Base-by-base conservation (phyloP, 305 asterid species). In the Nicotiana rustica region DNA sequence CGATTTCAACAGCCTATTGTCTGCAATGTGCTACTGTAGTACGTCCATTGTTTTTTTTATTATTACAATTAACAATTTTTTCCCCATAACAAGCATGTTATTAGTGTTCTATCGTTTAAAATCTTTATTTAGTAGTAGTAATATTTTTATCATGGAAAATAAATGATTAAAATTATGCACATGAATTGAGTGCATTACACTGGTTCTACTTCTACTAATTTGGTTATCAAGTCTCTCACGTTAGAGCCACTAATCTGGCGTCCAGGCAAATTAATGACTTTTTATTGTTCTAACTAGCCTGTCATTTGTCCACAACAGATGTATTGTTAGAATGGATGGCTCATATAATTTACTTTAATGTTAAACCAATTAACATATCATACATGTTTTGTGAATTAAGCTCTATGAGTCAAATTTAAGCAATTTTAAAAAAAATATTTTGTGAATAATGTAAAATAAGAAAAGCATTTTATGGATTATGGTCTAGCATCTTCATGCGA, bases 141-240 rank as follows among this genome's bases (percentile, higher is more conserved):
- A 29, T 6, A 25, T 4, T 64, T 10, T 31, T 65, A 2, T 29
- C 31, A 65, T 13, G 70, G 36, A 25, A 64, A 64, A 10, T 10
- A 64, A 21, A 64, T 38, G 14, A 13, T 12, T 21, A 13, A 8
- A 29, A 9, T 41, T 41, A 70, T 70, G 18, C 59, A 29, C 57
- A 71, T 5, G 12, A 6, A 47, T 70, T 70, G 78, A 70, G 60
- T 70, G 60, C 78, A 38, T 69, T 38, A n/a, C 18, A 41, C 78
- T 38, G 60, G 6, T 19, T 4, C 10, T 70, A 70, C 78, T 70
- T 10, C 0, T 44, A 31, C 44, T 14, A 29, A 29, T 65, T 29
- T 25, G 18, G 14, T 29, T 13, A 17, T 17, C 1, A 17, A 57
- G 21, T 57, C 21, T 17, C 9, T 57, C 62, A 57, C 62, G 62